A percentile compares a stretch with the other conserved stretches of the same genome.
Conservation (phyloP, 2,329 filamentous ascomycete genomes). For the Epicoccum nigrum region DNA sequence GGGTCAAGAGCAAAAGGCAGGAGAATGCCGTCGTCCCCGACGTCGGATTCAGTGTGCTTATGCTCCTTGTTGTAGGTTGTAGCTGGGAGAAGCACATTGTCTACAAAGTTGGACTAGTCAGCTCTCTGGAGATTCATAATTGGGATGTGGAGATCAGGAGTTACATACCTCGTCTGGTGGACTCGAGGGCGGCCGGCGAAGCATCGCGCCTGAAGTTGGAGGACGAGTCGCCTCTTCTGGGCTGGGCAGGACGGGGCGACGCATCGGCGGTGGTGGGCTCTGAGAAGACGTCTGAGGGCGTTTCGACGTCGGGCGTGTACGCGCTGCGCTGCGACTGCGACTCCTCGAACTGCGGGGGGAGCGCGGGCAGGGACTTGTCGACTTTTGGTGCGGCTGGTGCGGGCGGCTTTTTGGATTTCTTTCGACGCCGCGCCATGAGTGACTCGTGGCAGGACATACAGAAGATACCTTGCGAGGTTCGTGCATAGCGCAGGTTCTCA, state of each 20-base stretch:
- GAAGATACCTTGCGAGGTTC: constrained; percentile 97
- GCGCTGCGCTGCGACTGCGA: constrained; percentile 60
- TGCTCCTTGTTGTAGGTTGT: constrained; percentile 76
- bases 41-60: constrained; percentile 70
- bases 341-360: constrained; percentile 74
- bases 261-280: constrained; percentile 70
- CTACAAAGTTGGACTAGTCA: constrained; percentile 41
- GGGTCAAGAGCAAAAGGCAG: constrained; percentile 60
- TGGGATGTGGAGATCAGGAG: background rate
- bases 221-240: constrained; percentile 45
- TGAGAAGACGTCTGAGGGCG: constrained; percentile 66
- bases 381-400: constrained; percentile 62
- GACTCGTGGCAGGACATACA: constrained; percentile 99
- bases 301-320: constrained; percentile 63
- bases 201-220: constrained; percentile 47
- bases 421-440: constrained; percentile 88
- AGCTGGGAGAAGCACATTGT: constrained; percentile 73
- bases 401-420: constrained; percentile 71
- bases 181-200: constrained; percentile 43
- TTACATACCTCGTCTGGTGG: constrained; percentile 43
- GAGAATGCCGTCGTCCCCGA: constrained; percentile 59
- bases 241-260: constrained; percentile 59
- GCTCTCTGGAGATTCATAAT: background rate
- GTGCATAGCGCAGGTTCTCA: constrained; percentile 95
- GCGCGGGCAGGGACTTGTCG: constrained; percentile 90